These are phyloP conservation scores for Fusarium sambucinum DNA, from an alignment of 2,329 filamentous ascomycete species.

Conservation along the genomic window DNA sequence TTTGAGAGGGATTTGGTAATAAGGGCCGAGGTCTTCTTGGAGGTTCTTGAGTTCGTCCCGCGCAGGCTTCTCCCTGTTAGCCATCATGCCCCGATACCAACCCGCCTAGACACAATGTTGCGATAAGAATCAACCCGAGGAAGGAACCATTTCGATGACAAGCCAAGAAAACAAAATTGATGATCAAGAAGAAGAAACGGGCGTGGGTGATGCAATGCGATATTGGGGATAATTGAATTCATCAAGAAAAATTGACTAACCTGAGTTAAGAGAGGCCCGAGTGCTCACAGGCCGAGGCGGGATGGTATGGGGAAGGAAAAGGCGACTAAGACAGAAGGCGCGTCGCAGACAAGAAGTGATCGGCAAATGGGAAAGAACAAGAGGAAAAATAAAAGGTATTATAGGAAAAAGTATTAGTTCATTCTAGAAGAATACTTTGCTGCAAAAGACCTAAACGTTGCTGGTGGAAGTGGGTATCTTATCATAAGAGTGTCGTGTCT, in stretches of 20 bases:
- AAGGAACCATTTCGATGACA: constrained; percentile 36
- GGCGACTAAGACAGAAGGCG: constrained; percentile 39
- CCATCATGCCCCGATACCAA: constrained; percentile 51
- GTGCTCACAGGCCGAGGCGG: constrained; percentile 40
- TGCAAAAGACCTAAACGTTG: constrained; percentile 23
- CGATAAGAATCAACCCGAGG: constrained; percentile 50
- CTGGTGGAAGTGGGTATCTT: constrained; percentile 40
- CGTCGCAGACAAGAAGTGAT: constrained; percentile 38
- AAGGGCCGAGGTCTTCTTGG: constrained; percentile 52
- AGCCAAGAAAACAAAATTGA: constrained; percentile 11
- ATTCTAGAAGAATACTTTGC: constrained; percentile 22
- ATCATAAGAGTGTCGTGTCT: constrained; percentile 18
- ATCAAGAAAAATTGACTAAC: constrained; percentile 36
- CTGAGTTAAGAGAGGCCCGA: constrained; percentile 37
- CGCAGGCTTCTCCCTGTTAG: constrained; percentile 52
- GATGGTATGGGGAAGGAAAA: constrained; percentile 44
- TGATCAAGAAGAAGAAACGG: background rate
- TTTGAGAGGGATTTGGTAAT: constrained; percentile 48
- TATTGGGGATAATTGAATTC: constrained; percentile 17
- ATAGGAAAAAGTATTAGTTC: constrained; percentile 31
- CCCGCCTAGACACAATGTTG: constrained; percentile 48
- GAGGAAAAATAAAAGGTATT: background rate
- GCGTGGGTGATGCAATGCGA: background rate
- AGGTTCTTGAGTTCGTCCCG: constrained; percentile 53
- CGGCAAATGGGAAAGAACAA: constrained; percentile 12